Conservation (phyloP, 169 alveolate species). For the Toxoplasma gondii region DNA sequence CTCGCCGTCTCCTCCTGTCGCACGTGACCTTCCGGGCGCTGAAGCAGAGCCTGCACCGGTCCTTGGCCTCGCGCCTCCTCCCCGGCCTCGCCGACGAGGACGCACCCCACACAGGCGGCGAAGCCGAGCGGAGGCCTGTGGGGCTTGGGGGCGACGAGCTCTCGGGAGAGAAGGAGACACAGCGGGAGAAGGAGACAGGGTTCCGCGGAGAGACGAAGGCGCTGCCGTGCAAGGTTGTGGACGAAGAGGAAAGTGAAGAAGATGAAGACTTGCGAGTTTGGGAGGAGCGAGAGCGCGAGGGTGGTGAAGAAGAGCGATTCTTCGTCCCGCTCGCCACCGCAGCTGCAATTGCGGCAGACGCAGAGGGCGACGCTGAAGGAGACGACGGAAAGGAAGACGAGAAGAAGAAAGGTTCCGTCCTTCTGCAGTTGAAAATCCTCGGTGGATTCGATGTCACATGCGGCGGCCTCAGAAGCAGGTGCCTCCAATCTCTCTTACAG, state of each 20-base stretch:
- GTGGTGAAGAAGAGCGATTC: conserved; percentile 31
- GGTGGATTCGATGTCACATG: neutral
- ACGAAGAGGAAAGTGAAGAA: neutral
- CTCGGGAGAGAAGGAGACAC: no score
- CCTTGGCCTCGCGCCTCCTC: neutral
- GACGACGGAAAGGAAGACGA: neutral
- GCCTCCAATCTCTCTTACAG: neutral
- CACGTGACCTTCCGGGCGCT: conserved; percentile 14
- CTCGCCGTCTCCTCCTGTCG: neutral
- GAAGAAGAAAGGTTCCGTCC: neutral
- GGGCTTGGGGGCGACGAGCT: no score
- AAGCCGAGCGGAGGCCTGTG: no score
- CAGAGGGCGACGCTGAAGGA: neutral
- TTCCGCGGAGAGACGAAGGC: no score
- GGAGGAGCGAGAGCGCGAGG: conserved; percentile 13
- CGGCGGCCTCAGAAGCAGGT: conserved; percentile 48
- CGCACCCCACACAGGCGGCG: neutral
- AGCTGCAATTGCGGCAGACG: neutral
- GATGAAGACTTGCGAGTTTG: neutral
- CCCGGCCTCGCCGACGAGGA: neutral
- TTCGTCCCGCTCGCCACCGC: conserved; percentile 35
- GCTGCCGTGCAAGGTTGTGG: no score
- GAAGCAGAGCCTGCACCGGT: neutral
- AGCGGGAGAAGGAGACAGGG: no score
- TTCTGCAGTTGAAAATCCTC: conserved; percentile 5